A percentile compares a stretch with the other conserved stretches of the same genome.
These are phyloP conservation scores for Phytopythium oedochilum DNA, from an alignment of 352 stramenopile species.

Conservation along the genomic window DNA sequence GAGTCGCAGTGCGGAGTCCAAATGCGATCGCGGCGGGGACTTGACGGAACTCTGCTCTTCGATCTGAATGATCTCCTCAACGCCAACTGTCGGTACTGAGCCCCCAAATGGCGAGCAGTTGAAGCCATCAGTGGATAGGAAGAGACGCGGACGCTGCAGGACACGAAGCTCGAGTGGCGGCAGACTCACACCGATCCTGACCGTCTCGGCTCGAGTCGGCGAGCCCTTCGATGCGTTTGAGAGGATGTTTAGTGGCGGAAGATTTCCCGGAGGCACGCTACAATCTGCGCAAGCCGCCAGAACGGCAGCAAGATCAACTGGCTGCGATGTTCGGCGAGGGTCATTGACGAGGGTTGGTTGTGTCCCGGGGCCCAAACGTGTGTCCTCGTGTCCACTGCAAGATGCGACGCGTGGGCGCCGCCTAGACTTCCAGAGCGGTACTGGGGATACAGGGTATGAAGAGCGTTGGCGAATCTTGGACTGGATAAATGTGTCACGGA, in stretches of 20 bases:
- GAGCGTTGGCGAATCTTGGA: not conserved
- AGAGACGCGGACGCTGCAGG: conserved; percentile 36
- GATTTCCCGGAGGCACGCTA: not conserved
- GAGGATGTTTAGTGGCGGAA: not conserved
- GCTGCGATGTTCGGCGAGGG: not conserved
- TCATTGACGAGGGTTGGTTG: not conserved
- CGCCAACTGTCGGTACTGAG: not conserved
- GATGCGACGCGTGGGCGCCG: not conserved
- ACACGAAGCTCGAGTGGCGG: conserved; percentile 33
- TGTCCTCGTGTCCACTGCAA: not conserved
- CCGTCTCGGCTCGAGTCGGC: not conserved
- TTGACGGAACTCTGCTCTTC: conserved; percentile 23
- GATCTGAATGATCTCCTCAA: conserved; percentile 54
- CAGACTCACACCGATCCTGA: conserved; percentile 5
- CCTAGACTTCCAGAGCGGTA: not conserved
- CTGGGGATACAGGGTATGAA: not conserved
- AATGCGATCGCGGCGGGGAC: conserved; percentile 7
- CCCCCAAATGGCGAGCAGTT: not conserved
- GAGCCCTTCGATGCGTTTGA: not conserved
- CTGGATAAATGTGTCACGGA: not conserved
- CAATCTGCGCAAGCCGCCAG: not conserved
- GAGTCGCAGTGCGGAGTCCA: conserved; percentile 30
- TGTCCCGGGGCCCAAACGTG: not conserved
- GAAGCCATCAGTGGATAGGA: conserved; percentile 19
- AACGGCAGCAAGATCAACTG: not conserved